Base-by-base conservation (phyloP, 1,284 basidiomycete genomes). In the Butyriboletus regius region DNA sequence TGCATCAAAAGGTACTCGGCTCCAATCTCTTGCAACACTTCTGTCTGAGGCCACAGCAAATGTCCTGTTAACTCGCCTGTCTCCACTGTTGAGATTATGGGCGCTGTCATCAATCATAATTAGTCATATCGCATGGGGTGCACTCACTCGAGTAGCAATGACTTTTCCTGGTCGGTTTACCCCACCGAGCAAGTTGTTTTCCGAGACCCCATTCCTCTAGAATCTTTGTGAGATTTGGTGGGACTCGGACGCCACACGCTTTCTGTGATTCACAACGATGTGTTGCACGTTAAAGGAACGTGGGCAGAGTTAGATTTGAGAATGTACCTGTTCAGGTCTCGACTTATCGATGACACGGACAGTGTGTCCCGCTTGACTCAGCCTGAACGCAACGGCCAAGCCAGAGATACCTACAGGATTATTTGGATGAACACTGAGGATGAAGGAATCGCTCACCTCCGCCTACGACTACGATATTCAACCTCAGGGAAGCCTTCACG, bases 211-310 rank as follows among this genome's bases (percentile, higher is more conserved):
- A 79, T 39, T 73, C 67, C 4, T 64, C 56, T 6, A 78, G 67
- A 17, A 78, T 74, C 54, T 75, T 77, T 33, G 70, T 71, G 42
- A 74, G 60, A 57, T 78, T 78, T 0, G 76, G 76, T 29, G 75
- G 71, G 5, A 77, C 59, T 6, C 74, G 70, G 20, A 75, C 60
- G 12, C 75, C 75, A 13, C 64, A 70, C 0, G 68, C 58, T 18
- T 62, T 60, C 56, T 70, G 54, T 29, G 50, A 37, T 43, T 37
- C 34, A 47, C n/a, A 39, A 28, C 32, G 14, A 13, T 7, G 12
- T 17, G 24, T 49, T n/a, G 12, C 14, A n/a, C 5, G 17, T 33
- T 5, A 26, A 34, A 17, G 18, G 24, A 13, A 34, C 20, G 10
- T 32, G 9, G 17, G 26, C 34, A 17, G 10, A 17, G 7, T 24